Evolutionary conservation across 139 green algal genomes (phyloP).

Genomic region (Closterium sp.): DNA sequence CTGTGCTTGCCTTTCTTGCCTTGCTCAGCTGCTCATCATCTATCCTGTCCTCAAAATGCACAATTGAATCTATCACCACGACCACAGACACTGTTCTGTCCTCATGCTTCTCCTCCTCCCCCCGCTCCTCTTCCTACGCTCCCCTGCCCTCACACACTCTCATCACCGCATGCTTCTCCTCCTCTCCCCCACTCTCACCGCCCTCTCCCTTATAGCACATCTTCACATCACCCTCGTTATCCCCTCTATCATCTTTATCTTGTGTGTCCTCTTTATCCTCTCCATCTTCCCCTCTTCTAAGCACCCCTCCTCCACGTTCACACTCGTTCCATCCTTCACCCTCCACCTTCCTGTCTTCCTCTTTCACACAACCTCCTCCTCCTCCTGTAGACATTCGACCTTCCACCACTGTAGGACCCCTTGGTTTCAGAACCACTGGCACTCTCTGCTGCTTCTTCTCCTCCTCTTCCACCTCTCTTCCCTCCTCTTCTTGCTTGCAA

Average conservation of each 20-base stretch:
- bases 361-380: background rate
- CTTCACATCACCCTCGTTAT: background rate
- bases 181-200: background rate
- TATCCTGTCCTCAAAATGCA: background rate
- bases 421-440: background rate
- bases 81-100: background rate
- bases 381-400: background rate
- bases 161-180: background rate
- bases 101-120: background rate
- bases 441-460: background rate
- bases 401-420: background rate
- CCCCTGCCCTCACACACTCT: background rate
- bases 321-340: background rate
- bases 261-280: background rate
- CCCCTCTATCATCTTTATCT: background rate
- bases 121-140: background rate
- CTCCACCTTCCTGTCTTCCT: background rate
- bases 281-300: background rate
- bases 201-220: too few species aligned
- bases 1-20: background rate
- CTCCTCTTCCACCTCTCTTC: background rate
- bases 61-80: background rate
- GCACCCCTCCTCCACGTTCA: too few species aligned
- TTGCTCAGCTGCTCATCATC: background rate
- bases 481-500: background rate